These are phyloP conservation scores for Phalaenopsis equestris DNA, from an alignment of 106 monocot genomes.

Conservation along the genomic window DNA sequence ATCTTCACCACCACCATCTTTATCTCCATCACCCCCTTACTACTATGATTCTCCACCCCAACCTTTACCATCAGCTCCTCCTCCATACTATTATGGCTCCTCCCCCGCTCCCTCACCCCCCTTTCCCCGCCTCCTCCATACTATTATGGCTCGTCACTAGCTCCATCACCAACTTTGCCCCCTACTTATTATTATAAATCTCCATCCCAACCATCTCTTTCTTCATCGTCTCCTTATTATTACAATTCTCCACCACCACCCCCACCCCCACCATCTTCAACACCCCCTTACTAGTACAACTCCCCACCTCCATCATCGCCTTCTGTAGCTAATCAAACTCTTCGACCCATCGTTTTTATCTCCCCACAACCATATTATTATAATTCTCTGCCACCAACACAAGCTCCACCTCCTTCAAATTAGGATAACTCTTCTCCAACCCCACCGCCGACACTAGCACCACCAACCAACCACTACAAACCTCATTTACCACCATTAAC, in stretches of 20 bases:
- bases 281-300: slow-evolving; percentile 16
- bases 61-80: neutral
- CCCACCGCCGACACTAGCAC: neutral
- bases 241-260: slow-evolving; percentile 7
- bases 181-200: slow-evolving; percentile 22
- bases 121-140: slow-evolving; percentile 17
- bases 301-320: slow-evolving; percentile 14
- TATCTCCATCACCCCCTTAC: neutral
- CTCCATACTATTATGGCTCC: neutral
- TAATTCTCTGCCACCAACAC: slow-evolving; percentile 3
- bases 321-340: slow-evolving; percentile 7
- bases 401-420: neutral
- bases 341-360: neutral
- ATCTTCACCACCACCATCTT: neutral
- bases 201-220: neutral
- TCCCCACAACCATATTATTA: slow-evolving; percentile 14
- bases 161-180: neutral
- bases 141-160: neutral
- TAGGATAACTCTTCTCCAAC: slow-evolving; percentile 19
- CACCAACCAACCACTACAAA: slow-evolving; percentile 10
- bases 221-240: too few species aligned
- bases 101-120: neutral
- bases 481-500: slow-evolving; percentile 13
- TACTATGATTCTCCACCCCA: neutral
- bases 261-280: neutral